phyloP scores from a whole-genome alignment of 352 stramenopile genomes.

The Phytophthora sansomeana region DNA sequence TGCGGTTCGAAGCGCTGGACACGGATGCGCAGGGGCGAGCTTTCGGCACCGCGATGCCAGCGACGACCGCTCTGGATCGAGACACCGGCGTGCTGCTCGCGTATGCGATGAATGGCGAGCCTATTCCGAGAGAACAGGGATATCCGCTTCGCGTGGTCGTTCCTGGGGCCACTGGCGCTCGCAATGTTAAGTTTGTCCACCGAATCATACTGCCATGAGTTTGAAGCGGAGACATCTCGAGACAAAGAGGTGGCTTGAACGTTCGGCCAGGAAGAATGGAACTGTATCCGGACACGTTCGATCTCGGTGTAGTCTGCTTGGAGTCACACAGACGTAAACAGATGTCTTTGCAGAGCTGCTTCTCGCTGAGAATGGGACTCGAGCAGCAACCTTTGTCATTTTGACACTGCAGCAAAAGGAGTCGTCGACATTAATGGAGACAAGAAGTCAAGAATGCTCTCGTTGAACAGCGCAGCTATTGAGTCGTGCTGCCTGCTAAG shows the following conservation, averaged over 20 bases:
- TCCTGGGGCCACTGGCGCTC: conserved; percentile 87
- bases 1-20: conserved; percentile 67
- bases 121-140: conserved; percentile 92
- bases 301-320: too few relatives aligned
- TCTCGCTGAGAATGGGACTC: too few relatives aligned
- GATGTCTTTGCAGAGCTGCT: too few relatives aligned
- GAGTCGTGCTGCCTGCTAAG: too few relatives aligned
- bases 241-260: not conserved
- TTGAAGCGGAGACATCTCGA: not conserved
- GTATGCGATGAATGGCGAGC: conserved; percentile 95
- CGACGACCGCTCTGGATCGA: conserved; percentile 88
- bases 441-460: too few relatives aligned
- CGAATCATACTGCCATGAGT: conserved; percentile 65
- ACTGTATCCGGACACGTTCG: too few relatives aligned
- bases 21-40: conserved; percentile 46
- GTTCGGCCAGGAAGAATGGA: too few relatives aligned
- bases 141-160: conserved; percentile 94
- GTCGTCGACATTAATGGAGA: too few relatives aligned
- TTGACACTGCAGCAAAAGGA: not conserved
- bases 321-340: too few relatives aligned
- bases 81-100: conserved; percentile 93
- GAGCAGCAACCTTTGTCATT: not conserved
- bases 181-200: conserved; percentile 95
- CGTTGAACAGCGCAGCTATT: too few relatives aligned
- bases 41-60: conserved; percentile 82